A percentile compares a stretch with the other conserved stretches of the same genome.
Evolutionary conservation across 1,284 basidiomycete genomes (phyloP).

Genomic region (Sporisorium graminicola): DNA sequence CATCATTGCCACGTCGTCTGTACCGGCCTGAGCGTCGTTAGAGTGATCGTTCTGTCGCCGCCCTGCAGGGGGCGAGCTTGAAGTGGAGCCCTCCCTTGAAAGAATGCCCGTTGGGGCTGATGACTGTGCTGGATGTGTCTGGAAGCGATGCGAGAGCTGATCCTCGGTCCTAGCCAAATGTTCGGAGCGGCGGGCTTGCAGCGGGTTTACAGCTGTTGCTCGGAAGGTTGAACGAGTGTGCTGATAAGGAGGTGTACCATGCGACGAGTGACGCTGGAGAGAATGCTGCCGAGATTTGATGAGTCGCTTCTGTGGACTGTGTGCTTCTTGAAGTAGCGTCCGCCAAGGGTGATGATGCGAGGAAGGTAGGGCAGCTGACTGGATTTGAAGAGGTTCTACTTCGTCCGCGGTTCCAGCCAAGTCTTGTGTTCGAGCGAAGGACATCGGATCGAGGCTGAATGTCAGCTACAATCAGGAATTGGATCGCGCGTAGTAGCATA

Average conservation of each 20-base stretch:
- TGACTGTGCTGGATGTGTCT: background rate
- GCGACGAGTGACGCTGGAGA: constrained; percentile 1
- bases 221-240: constrained; percentile 1
- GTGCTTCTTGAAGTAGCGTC: background rate
- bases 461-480: background rate
- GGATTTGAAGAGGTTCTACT: background rate
- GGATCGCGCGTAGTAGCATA: background rate
- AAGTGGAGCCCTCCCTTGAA: background rate
- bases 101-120: background rate
- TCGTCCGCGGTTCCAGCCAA: background rate
- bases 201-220: background rate
- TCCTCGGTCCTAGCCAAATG: constrained; percentile 7
- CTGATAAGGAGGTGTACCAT: constrained; percentile 2
- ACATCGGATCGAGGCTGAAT: background rate
- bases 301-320: constrained; percentile 2
- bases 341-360: background rate
- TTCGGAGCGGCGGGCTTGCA: background rate
- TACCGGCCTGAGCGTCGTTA: background rate
- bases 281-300: background rate
- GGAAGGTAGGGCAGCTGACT: background rate
- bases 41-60: background rate
- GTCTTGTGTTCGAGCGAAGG: background rate
- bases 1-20: constrained; percentile 5
- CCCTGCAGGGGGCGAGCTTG: background rate
- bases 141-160: background rate